phyloP scores from a whole-genome alignment of 495 filamentous ascomycete genomes.

The Penicillium coffeae region DNA sequence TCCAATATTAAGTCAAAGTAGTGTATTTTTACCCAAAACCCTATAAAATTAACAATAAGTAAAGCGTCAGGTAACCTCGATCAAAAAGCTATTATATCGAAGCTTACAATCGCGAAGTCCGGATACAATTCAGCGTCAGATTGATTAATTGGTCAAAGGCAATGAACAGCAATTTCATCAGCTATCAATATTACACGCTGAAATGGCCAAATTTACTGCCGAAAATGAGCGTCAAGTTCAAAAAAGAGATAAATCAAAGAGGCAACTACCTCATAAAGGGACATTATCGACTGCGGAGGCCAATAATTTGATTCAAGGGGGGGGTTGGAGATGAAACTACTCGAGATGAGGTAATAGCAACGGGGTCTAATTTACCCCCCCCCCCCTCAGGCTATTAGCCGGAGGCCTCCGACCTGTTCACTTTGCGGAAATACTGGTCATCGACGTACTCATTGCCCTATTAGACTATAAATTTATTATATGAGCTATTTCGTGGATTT shows the following conservation, averaged over 20 bases:
- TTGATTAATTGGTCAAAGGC: not conserved
- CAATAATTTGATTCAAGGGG: not conserved
- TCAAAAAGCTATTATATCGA: not conserved
- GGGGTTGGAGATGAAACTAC: not conserved
- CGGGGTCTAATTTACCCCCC: not conserved
- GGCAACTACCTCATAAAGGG: not conserved
- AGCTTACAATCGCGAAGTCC: not conserved
- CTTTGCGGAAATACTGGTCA: not conserved
- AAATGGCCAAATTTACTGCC: not conserved
- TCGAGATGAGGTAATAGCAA: no score
- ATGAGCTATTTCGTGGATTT: no score
- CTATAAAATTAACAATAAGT: not conserved
- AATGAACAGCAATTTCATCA: not conserved
- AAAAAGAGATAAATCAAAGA: not conserved
- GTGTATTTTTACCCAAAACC: not conserved
- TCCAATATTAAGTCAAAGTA: not conserved
- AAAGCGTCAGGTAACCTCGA: not conserved
- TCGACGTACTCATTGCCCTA: not conserved
- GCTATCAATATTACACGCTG: not conserved
- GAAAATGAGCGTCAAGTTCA: not conserved
- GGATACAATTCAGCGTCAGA: not conserved
- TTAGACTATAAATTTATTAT: not conserved
- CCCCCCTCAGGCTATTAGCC: not conserved
- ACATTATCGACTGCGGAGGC: not conserved
- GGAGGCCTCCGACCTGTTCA: not conserved